Evolutionary conservation across 2,329 filamentous ascomycete species (phyloP).

Genomic region (Colletotrichum falcatum): DNA sequence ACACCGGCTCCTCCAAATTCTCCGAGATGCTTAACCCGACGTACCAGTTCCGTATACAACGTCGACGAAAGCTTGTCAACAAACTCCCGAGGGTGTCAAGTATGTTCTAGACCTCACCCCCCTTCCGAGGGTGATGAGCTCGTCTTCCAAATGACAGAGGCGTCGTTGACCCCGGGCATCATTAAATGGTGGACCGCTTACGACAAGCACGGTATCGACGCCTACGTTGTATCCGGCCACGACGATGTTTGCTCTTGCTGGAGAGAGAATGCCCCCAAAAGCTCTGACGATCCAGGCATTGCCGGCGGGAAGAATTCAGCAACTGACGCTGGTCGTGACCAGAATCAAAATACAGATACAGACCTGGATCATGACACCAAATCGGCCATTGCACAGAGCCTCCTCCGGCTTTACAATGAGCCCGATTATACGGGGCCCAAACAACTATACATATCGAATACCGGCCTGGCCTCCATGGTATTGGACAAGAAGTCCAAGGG

Average conservation of each 20-base stretch:
- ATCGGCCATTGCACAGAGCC: conserved; percentile 8
- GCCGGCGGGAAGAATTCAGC: not conserved
- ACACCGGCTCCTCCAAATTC: conserved; percentile 61
- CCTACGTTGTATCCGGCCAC: conserved; percentile 53
- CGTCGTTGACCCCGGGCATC: conserved; percentile 68
- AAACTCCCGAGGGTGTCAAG: conserved; percentile 58
- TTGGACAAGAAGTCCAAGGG: conserved; percentile 44
- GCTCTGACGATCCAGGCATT: not conserved
- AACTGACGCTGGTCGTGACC: not conserved
- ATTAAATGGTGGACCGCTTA: conserved; percentile 64
- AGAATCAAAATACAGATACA: not conserved
- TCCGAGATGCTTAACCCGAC: conserved; percentile 56
- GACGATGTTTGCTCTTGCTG: conserved; percentile 55
- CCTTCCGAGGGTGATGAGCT: conserved; percentile 71
- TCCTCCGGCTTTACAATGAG: not conserved
- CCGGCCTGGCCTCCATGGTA: conserved; percentile 23
- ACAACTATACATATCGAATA: not conserved
- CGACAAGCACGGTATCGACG: conserved; percentile 49
- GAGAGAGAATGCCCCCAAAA: conserved; percentile 1
- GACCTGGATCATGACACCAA: conserved; percentile 7
- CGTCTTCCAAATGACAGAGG: conserved; percentile 67
- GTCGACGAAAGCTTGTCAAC: conserved; percentile 52
- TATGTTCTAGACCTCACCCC: conserved; percentile 74
- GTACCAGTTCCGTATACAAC: conserved; percentile 54
- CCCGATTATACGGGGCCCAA: not conserved